Evolutionary conservation across 495 filamentous ascomycete genomes (phyloP), one percentile per base, ranked within the genome.

Genomic region (Neurospora sp.): DNA sequence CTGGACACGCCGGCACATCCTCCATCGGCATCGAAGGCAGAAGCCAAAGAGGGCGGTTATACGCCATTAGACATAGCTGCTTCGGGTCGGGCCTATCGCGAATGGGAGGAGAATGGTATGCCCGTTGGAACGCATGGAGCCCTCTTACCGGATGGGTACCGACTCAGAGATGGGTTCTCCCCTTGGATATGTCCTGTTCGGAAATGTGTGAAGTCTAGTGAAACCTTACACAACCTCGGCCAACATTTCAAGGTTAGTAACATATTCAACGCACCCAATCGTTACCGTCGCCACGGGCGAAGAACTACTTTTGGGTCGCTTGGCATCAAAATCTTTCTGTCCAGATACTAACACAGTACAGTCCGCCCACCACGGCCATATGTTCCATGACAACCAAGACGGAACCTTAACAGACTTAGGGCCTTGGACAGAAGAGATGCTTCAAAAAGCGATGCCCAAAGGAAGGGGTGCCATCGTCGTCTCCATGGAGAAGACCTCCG

Each of bases 341-440:
- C 10, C 31, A 9, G 36, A 42, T 48, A 39, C 69, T 72, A 48
- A 48, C 39, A 7, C n/a, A n/a, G 15, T 24, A 43, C 37, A 78
- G 79, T 19, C n/a, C 4, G 13, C 24, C 4, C 83, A 84, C 66
- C 74, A 72, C n/a, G 72, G 72, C 2, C 21, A 28, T 6, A 9
- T 76, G 17, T 70, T 83, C 4, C 80, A 83, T 43, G 82, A 84
- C 54, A 81, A 83, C 39, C 43, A 74, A 43, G 81, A 83, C n/a
- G 82, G 83, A 0, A 84, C 81, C 1, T 69, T 84, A 8, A 77
- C 81, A 19, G 28, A 77, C 37, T 76, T 6, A 73, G 72, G 24
- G 71, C n/a, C 5, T 75, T 74, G 24, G 59, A 11, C 5, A 17
- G 62, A 74, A 36, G 59, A 75, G 2, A 74, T 76, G 15, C 48